Evolutionary conservation across 2,329 filamentous ascomycete species (phyloP), one percentile per base, ranked within the genome.

Genomic region (Blastomyces parvus): DNA sequence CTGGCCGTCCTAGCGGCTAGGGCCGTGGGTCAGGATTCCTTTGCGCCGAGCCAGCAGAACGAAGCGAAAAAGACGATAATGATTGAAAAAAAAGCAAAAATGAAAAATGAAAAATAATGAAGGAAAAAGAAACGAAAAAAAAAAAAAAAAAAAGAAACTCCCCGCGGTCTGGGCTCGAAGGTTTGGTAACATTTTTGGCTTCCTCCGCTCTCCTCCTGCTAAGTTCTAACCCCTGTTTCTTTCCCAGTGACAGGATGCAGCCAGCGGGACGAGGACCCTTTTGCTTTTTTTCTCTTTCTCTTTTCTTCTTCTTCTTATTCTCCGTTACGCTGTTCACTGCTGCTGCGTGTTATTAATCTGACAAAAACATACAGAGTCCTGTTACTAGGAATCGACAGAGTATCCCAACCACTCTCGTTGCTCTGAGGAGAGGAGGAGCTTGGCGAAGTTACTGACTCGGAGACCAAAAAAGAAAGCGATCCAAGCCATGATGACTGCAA

Each of bases 1-100:
- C 22, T 42, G 56, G 22, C 22, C 27, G 56, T 22, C 56, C 36
- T 19, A 59, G 38, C 56, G 38, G 56, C 40, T 59, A 59, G 56
- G 22, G 56, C 56, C 56, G 56, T 58, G 55, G 55, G 55, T 42
- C 36, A 42, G 22, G 36, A 59, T 44, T 59, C 38, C 38, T 27
- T 44, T 42, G 56, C 56, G 56, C 56, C 38, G 56, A 59, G 38
- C 56, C 38, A 59, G 38, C 36, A 17, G 14, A 57, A 30, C 25
- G 56, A 44, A 44, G 36, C 56, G 40, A 59, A 59, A 59, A 44
- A 44, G 40, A 59, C 33, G 33, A 36, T 36, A 59, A 27, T 38
- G 5, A 19, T 36, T 14, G 8, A 4, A 57, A 22, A 14, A 17
- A 56, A n/a, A 56, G n/a, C 11, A 36, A 57, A 13, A 40, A 25